A percentile compares a stretch with the other conserved stretches of the same genome.
Evolutionary conservation across 768 basidiomycete species (phyloP).

Genomic region (Trametes meyenii): DNA sequence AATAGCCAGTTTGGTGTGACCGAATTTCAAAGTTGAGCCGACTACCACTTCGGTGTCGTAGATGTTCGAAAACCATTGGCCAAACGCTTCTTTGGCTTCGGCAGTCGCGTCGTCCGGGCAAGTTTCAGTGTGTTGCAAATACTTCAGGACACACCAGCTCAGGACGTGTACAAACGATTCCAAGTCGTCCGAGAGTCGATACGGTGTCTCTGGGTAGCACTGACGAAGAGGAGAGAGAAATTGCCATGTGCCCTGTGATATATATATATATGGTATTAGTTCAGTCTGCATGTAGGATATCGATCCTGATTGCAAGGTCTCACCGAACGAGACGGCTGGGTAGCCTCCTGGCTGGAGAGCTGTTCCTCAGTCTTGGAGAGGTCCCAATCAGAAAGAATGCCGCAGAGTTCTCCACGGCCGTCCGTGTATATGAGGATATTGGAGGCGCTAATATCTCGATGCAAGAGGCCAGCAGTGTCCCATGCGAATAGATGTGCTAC

Average conservation of each 20-base stretch:
- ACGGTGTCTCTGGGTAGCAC: constrained; percentile 10
- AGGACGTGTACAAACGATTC: constrained; percentile 23
- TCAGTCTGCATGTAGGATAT: not conserved
- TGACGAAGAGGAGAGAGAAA: constrained; percentile 20
- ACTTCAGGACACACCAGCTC: not conserved
- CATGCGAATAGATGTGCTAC: constrained; percentile 2
- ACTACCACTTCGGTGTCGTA: no score
- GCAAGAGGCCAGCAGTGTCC: not conserved
- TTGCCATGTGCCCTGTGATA: constrained; percentile 24
- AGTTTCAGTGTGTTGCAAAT: not conserved
- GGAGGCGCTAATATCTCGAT: constrained; percentile 5
- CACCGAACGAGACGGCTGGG: not conserved
- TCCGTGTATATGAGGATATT: constrained; percentile 14
- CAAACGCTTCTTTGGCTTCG: no score
- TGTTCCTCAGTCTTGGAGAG: not conserved
- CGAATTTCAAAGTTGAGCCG: no score
- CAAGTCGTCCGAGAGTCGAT: constrained; percentile 22
- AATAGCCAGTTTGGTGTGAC: no score
- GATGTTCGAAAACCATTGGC: no score
- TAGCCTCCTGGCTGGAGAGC: not conserved
- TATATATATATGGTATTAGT: not conserved
- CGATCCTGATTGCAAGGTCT: not conserved
- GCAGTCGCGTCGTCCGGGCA: no score
- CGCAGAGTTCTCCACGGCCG: not conserved
- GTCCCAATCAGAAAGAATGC: not conserved